phyloP scores from a whole-genome alignment of 352 stramenopile genomes.

The Saprolegnia diclina region DNA sequence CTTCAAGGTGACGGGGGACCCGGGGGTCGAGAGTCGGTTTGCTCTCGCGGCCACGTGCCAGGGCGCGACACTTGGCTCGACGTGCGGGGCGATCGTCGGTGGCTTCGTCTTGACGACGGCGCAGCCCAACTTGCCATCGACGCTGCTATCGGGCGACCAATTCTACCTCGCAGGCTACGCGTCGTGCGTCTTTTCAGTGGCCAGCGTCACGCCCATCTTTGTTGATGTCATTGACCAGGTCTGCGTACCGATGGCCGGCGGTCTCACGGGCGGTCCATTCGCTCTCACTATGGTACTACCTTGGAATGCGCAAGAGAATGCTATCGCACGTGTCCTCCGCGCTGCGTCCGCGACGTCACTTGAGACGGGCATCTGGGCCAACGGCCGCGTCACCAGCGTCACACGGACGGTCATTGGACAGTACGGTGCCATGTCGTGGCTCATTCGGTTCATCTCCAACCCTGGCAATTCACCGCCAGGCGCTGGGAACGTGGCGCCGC shows the following conservation, averaged over 20 bases:
- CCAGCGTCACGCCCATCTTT: constrained; percentile 29
- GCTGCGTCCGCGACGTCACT: constrained; percentile 40
- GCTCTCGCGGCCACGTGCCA: constrained; percentile 36
- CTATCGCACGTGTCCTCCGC: constrained; percentile 49
- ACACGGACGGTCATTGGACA: constrained; percentile 88
- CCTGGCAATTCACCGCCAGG: constrained; percentile 81
- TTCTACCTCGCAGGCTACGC: constrained; percentile 52
- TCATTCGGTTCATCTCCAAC: constrained; percentile 92
- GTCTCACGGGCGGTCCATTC: constrained; percentile 28
- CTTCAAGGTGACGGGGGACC: constrained; percentile 80
- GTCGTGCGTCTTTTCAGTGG: constrained; percentile 51
- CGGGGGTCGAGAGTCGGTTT: constrained; percentile 45
- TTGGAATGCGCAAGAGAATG: constrained; percentile 61
- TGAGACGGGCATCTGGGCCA: constrained; percentile 39
- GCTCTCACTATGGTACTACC: constrained; percentile 38
- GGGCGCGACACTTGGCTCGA: constrained; percentile 29
- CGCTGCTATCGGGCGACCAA: constrained; percentile 39
- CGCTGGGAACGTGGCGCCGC: constrained; percentile 78
- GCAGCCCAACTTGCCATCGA: constrained; percentile 32
- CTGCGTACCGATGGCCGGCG: constrained; percentile 32
- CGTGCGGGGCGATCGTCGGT: constrained; percentile 27
- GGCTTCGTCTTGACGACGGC: constrained; percentile 34
- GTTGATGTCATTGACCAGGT: constrained; percentile 36
- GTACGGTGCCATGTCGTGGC: constrained; percentile 93
- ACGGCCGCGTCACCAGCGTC: constrained; percentile 77